Conservation (phyloP, 2,329 filamentous ascomycete genomes). For the Microdochium trichocladiopsis region DNA sequence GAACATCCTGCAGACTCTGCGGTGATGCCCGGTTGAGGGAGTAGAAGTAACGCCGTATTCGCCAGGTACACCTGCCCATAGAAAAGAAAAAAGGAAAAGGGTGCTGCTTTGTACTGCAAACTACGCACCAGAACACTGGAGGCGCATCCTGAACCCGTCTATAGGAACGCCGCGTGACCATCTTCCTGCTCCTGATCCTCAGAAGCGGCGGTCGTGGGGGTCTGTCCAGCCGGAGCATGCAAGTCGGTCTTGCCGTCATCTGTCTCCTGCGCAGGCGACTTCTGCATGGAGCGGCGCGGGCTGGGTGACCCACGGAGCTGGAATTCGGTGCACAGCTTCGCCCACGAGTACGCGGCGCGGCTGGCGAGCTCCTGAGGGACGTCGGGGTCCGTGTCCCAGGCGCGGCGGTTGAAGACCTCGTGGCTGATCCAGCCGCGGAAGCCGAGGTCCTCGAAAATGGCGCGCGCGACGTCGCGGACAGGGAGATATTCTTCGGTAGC, state of each 20-base stretch:
- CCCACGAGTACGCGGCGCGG: constrained; percentile 43
- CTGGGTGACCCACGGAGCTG: background rate
- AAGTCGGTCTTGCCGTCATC: background rate
- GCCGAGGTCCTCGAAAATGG: constrained; percentile 46
- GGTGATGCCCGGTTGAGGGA: too few species aligned
- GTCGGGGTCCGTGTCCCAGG: constrained; percentile 31
- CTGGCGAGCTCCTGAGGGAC: constrained; percentile 45
- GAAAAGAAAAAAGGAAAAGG: too few species aligned
- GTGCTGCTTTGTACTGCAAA: too few species aligned
- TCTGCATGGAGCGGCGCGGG: background rate
- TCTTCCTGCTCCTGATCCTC: too few species aligned
- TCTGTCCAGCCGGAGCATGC: background rate
- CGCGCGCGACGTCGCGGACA: constrained; percentile 40
- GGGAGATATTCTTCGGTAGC: constrained; percentile 50
- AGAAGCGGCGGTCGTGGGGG: too few species aligned
- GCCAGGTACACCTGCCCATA: too few species aligned
- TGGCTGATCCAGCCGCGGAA: constrained; percentile 53
- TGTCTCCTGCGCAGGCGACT: constrained; percentile 12
- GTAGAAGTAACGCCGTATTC: too few species aligned
- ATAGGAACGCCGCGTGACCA: too few species aligned
- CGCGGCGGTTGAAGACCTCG: constrained; percentile 50
- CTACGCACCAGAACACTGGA: too few species aligned
- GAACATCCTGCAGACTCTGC: too few species aligned
- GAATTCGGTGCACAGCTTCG: constrained; percentile 16
- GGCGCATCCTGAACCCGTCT: too few species aligned